These are phyloP conservation scores for Neofusicoccum parvum DNA, from an alignment of 2,329 filamentous ascomycete genomes.

Conservation along the genomic window DNA sequence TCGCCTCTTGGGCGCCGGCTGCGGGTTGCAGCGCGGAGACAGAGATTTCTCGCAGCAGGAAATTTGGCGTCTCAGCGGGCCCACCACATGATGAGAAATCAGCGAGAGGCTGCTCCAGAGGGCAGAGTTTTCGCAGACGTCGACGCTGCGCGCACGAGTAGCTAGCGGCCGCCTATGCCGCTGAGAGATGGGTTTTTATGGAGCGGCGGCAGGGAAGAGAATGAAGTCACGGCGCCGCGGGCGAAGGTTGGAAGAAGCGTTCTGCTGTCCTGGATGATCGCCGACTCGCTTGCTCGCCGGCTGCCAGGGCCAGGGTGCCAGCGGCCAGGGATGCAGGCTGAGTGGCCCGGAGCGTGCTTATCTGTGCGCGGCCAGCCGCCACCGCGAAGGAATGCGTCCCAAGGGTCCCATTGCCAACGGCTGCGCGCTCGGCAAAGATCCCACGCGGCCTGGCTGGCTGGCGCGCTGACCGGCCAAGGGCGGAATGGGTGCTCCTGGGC, in stretches of 20 bases:
- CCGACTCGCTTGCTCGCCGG: constrained; percentile 11
- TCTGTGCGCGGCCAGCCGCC: not conserved
- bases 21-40: not conserved
- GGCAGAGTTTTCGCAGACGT: not conserved
- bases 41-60: not conserved
- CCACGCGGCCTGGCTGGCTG: constrained; percentile 6
- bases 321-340: not conserved
- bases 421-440: constrained; percentile 9
- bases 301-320: not conserved
- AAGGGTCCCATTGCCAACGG: not conserved
- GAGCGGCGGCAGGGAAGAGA: constrained; percentile 8
- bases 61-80: constrained; percentile 11
- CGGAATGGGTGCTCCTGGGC: not conserved
- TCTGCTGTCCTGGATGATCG: constrained; percentile 16
- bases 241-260: constrained; percentile 22
- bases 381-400: not conserved
- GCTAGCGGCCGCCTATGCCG: constrained; percentile 18
- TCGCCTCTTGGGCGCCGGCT: constrained; percentile 4
- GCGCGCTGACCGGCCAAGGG: not conserved
- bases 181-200: constrained; percentile 15
- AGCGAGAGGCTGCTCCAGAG: not conserved
- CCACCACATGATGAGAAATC: constrained; percentile 7
- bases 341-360: not conserved
- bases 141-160: constrained; percentile 1
- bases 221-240: not conserved